phyloP scores from a whole-genome alignment of 2,329 filamentous ascomycete genomes.

The Aspergillus persii region DNA sequence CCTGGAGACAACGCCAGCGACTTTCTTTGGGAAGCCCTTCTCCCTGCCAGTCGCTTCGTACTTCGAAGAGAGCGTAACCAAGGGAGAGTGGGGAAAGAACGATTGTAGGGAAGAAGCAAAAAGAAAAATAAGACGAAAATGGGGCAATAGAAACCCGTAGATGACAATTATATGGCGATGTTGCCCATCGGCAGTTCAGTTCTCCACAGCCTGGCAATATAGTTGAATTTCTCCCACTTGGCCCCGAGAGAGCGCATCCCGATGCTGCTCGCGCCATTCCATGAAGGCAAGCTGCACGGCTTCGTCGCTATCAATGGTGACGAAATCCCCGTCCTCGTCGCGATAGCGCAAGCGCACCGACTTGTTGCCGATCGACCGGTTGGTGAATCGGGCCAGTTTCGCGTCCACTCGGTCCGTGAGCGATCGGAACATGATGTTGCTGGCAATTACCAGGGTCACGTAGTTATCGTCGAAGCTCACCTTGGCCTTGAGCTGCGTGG shows the following conservation, averaged over 20 bases:
- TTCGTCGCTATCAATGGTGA: constrained; percentile 92
- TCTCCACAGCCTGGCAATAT: constrained; percentile 64
- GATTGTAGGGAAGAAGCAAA: not conserved
- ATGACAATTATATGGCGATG: not conserved
- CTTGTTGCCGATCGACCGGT: constrained; percentile 76
- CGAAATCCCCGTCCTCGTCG: constrained; percentile 88
- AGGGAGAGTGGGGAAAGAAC: constrained; percentile 9
- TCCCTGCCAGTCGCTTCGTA: constrained; percentile 8
- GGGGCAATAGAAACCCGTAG: not conserved
- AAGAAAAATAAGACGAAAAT: not conserved
- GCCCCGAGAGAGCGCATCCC: constrained; percentile 59
- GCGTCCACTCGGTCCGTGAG: constrained; percentile 94
- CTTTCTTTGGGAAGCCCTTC: constrained; percentile 6
- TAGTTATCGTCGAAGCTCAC: constrained; percentile 91
- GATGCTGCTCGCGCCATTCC: constrained; percentile 81
- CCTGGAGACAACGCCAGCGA: constrained; percentile 24
- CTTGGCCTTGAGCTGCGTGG: constrained; percentile 88
- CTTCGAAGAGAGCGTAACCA: constrained; percentile 10
- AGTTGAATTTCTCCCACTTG: constrained; percentile 87
- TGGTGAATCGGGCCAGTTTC: constrained; percentile 84
- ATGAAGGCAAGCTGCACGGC: constrained; percentile 95
- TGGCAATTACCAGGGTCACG: constrained; percentile 91
- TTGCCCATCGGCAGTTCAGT: constrained; percentile 15
- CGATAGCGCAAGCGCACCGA: constrained; percentile 84
- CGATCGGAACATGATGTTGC: constrained; percentile 91